These are phyloP conservation scores for Sutorius eximius DNA, from an alignment of 1,284 basidiomycete genomes.

Conservation along the genomic window DNA sequence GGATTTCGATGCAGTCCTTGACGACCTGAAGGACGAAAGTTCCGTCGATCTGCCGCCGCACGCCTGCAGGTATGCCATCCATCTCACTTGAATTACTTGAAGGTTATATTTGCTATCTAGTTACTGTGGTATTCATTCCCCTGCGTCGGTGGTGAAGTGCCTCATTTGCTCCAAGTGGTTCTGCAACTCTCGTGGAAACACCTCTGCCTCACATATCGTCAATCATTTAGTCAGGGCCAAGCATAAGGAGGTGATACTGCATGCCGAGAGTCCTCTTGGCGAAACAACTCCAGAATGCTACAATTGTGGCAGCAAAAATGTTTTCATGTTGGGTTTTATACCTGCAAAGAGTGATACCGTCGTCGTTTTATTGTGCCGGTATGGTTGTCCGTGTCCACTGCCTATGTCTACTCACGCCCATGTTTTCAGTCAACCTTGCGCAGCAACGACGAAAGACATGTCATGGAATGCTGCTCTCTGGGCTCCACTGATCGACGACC, in stretches of 20 bases:
- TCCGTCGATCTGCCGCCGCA: conserved; percentile 84
- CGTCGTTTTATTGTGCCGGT: conserved; percentile 97
- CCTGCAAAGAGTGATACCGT: conserved; percentile 99
- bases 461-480: conserved; percentile 98
- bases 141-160: conserved; percentile 96
- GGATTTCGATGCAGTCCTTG: conserved; percentile 83
- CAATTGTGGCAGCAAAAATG: conserved; percentile 99
- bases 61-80: conserved; percentile 81
- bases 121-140: conserved; percentile 99
- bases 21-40: conserved; percentile 85
- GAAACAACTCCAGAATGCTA: conserved; percentile 99
- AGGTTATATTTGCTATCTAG: conserved; percentile 42
- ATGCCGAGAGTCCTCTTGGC: conserved; percentile 92
- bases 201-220: conserved; percentile 97
- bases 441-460: conserved; percentile 95
- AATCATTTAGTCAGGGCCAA: conserved; percentile 98
- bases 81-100: background rate
- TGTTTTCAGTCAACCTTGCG: conserved; percentile 85
- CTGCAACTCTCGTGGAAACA: conserved; percentile 98
- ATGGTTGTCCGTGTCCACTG: conserved; percentile 31
- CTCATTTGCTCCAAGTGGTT: conserved; percentile 98
- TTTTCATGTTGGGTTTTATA: conserved; percentile 99
- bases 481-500: conserved; percentile 98
- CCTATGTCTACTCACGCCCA: conserved; percentile 8
- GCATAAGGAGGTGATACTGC: conserved; percentile 97